These are phyloP conservation scores for Geotrichum siamense DNA, from an alignment of 1,139 yeast species.

Conservation along the genomic window DNA sequence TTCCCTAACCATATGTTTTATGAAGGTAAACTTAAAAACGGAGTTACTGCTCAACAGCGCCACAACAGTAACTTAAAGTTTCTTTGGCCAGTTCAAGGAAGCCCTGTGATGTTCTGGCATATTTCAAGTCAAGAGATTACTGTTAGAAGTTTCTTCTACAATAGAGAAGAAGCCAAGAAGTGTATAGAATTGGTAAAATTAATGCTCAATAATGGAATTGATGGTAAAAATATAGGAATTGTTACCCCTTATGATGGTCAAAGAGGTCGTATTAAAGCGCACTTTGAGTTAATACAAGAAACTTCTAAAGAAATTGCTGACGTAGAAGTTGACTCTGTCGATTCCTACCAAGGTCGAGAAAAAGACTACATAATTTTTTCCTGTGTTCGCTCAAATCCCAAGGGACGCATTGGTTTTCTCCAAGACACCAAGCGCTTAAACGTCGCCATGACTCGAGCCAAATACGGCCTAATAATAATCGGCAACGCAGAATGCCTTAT, in stretches of 20 bases:
- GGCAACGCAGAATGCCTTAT: constrained; percentile 47
- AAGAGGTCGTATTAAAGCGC: constrained; percentile 50
- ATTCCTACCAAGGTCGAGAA: constrained; percentile 98
- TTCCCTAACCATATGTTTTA: constrained; percentile 87
- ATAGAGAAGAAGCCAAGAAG: neutral
- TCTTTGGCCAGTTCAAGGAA: constrained; percentile 59
- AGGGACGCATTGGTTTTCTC: constrained; percentile 64
- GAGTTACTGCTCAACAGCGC: constrained; percentile 71
- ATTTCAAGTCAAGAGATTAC: constrained; percentile 52
- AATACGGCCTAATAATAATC: constrained; percentile 71
- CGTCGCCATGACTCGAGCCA: constrained; percentile 91
- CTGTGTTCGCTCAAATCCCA: constrained; percentile 79
- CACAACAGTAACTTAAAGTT: constrained; percentile 48
- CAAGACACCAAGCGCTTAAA: constrained; percentile 89
- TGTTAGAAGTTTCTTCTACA: constrained; percentile 30
- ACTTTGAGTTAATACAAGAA: constrained; percentile 47
- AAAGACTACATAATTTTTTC: constrained; percentile 89
- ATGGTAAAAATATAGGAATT: constrained; percentile 70
- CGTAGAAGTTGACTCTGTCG: constrained; percentile 88
- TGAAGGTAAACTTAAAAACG: constrained; percentile 58
- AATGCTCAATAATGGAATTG: constrained; percentile 39
- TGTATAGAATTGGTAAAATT: constrained; percentile 34
- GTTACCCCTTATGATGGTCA: constrained; percentile 95
- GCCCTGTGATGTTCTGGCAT: constrained; percentile 66
- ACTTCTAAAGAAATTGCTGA: constrained; percentile 36